Base-by-base conservation (phyloP, 169 alveolate species). In the Hammondia hammondi region DNA sequence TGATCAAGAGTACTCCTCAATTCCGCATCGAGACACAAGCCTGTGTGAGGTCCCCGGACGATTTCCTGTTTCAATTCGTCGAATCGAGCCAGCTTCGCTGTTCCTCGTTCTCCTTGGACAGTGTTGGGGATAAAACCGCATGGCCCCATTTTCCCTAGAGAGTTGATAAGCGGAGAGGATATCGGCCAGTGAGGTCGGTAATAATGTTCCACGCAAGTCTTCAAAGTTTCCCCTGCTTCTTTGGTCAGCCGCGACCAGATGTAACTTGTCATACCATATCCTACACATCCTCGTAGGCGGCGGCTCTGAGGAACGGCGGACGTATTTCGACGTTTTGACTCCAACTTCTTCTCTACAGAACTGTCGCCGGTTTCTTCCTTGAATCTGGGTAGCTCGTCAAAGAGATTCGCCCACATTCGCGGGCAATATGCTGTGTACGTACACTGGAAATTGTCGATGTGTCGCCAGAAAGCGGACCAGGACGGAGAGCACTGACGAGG, bases 21-120 rank as follows among this genome's bases (percentile, higher is more conserved):
- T n/a, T 82, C 90, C 7, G 90, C 72, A n/a, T 82, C 90, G 19
- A 82, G 70, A 70, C 90, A 82, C 71, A 21, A 35, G 90, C 90
- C 90, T 27, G 90, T 43, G 57, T 82, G 52, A 19, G 57, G 57
- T 7, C 90, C 43, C 39, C 90, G 90, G 70, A 82, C 71, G 43
- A 82, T 48, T 45, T 39, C 57, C 7, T 46, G 57, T 27, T 46
- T 39, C 70, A 27, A 2, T 46, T 82, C 71, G 70, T 82, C 90
- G 70, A 43, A 82, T 21, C 90, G 90, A 45, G 43, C 90, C 17
- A 82, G 90, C 35, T 71, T 14, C 1, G 90, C 90, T 82, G 90
- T 45, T 43, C 71, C 90, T 39, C 90, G 57, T 48, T 82, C 43
- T 27, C 90, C 90, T 35, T 82, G 90, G 24, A 82, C 90, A 14